Percentiles rank a stretch among this genome's conserved stretches.
These are phyloP conservation scores for Coemansia sp. DNA, from an alignment of 192 early-diverging fungal species.

Conservation along the genomic window DNA sequence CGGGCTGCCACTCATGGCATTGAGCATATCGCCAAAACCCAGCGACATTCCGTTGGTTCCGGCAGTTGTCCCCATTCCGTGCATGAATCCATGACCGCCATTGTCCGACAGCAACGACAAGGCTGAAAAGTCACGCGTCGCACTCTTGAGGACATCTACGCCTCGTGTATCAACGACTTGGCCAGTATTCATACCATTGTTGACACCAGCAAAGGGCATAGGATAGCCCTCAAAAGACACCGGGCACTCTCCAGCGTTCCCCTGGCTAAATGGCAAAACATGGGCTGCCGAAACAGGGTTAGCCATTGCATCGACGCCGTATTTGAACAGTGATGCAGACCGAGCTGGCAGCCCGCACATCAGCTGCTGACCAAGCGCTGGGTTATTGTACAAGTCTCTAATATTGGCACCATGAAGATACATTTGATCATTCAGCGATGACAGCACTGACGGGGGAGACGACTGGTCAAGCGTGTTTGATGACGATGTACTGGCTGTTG, in stretches of 20 bases:
- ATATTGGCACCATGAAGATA: background rate
- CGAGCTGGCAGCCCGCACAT: constrained; percentile 11
- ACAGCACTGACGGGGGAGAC: background rate
- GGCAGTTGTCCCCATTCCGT: background rate
- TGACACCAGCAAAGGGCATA: background rate
- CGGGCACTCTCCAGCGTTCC: background rate
- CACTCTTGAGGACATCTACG: constrained; percentile 13
- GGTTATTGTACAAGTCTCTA: background rate
- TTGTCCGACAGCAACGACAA: constrained; percentile 31
- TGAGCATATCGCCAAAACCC: constrained; percentile 17
- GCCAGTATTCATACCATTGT: background rate
- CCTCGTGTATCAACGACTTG: background rate
- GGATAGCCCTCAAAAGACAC: background rate
- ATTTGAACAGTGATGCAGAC: constrained; percentile 5
- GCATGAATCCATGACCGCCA: background rate
- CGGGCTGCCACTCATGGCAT: constrained; percentile 7
- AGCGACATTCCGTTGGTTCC: background rate
- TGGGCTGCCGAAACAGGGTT: background rate
- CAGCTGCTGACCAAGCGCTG: background rate
- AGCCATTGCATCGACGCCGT: background rate
- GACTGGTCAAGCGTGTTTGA: constrained; percentile 5
- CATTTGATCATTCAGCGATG: constrained; percentile 4
- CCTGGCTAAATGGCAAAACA: background rate
- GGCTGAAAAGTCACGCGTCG: constrained; percentile 33
- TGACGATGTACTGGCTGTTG: constrained; percentile 1